A percentile compares a stretch with the other conserved stretches of the same genome.
phyloP scores from a whole-genome alignment of 352 stramenopile species.

The Phytophthora lateralis region DNA sequence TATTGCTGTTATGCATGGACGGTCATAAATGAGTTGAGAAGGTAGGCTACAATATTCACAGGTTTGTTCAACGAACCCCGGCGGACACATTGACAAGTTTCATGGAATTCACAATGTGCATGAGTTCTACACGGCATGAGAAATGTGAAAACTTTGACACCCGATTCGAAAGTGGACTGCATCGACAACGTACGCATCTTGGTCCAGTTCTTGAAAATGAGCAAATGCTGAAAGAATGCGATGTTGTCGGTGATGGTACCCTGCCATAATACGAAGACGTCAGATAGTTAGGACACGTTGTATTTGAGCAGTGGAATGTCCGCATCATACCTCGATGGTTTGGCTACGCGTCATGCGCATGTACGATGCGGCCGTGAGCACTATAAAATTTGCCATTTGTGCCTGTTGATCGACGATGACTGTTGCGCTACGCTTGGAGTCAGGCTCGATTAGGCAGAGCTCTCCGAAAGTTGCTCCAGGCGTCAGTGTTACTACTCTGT shows the following conservation, averaged over 20 bases:
- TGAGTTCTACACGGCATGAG: constrained; percentile 56
- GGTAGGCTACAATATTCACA: background rate
- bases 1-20: constrained; percentile 61
- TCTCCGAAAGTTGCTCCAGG: constrained; percentile 83
- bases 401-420: constrained; percentile 73
- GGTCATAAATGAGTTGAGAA: constrained; percentile 6
- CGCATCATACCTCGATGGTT: constrained; percentile 55
- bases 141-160: background rate
- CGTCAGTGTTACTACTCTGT: constrained; percentile 76
- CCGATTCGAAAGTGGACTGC: background rate
- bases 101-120: constrained; percentile 87
- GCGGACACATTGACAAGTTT: constrained; percentile 69
- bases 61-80: constrained; percentile 36
- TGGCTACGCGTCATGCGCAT: constrained; percentile 82
- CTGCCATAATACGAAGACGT: constrained; percentile 16
- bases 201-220: constrained; percentile 79
- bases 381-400: constrained; percentile 84
- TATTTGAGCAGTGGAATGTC: background rate
- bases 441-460: constrained; percentile 84
- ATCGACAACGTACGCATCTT: constrained; percentile 78
- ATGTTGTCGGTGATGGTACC: constrained; percentile 88
- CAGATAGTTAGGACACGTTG: background rate
- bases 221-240: constrained; percentile 78
- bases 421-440: constrained; percentile 85
- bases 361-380: constrained; percentile 82